phyloP scores from a whole-genome alignment of 73 alveolate genomes.

The Uronychia setigera region DNA sequence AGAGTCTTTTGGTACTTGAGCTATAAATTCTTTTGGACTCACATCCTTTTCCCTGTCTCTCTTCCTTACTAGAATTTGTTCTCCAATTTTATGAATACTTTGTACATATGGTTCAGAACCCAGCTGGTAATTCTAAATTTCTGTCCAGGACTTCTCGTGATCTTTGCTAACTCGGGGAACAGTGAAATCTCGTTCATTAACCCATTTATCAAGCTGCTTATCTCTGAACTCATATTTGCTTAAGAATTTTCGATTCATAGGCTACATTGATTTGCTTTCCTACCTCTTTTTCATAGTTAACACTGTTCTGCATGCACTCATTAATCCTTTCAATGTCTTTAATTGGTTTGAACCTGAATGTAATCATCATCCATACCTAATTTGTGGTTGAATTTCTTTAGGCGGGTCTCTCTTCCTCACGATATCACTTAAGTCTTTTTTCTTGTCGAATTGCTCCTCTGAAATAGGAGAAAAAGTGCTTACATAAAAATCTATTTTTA shows the following conservation, averaged over 20 bases:
- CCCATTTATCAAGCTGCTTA: neutral
- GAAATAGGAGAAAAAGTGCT: neutral
- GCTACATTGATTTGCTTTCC: neutral
- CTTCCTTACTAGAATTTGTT: neutral
- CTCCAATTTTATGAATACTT: neutral
- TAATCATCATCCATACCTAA: too few species aligned
- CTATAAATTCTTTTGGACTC: neutral
- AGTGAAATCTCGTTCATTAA: neutral
- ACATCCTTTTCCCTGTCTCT: neutral
- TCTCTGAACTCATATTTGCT: neutral
- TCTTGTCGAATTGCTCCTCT: neutral
- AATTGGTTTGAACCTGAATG: too few species aligned
- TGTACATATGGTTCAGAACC: neutral
- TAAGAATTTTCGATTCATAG: neutral
- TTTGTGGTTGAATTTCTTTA: neutral
- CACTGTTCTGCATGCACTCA: neutral
- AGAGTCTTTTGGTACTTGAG: neutral
- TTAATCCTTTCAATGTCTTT: neutral
- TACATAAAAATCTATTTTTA: neutral
- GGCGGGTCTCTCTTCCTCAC: slow-evolving; percentile 1
- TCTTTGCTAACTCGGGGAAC: neutral
- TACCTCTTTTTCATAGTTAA: neutral
- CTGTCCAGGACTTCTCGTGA: neutral
- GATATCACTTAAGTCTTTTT: neutral
- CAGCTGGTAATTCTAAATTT: neutral